Base-by-base conservation (phyloP, 1,284 basidiomycete species). In the Earliella scabrosa region DNA sequence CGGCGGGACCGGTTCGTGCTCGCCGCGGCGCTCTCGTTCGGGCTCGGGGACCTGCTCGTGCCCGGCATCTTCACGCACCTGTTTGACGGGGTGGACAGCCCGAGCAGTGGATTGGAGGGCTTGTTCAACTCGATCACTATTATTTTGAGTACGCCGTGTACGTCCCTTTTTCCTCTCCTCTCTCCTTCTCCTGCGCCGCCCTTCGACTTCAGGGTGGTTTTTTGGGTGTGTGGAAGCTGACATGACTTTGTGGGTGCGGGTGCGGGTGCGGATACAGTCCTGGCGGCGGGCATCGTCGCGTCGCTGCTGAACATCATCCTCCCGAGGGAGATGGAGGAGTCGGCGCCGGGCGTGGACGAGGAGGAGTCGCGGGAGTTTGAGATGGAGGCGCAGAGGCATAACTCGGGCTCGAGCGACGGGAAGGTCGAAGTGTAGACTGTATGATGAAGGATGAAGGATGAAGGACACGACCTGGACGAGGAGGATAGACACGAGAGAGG, bases 1-100 rank as follows among this genome's bases (percentile, higher is more conserved):
- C 78, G 92, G 1, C 77, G 90, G n/a, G 87, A 90, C 56, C 77
- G 92, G 20, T 93, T 95, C 73, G 78, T 94, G 24, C 79, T 88
- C 24, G 82, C 84, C 8, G 86, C 86, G 0, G 86, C 87, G 4
- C 66, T 92, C 35, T 80, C 82, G 0, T 85, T 93, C 59, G 90
- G 92, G 2, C 52, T 93, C 21, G 90, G 87, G 0, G 82, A 90
- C 66, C 66, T 88, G 2, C 73, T 88, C 53, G 77, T 79, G 50
- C 83, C 81, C 40, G 75, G 67, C 50, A 77, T 87, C 24, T 89
- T 88, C 67, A 81, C 76, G 9, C 78, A 87, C 64, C 70, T 90
- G 24, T 92, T 92, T 58, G 87, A 88, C 40, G 75, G 81, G 7
- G 85, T 90, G 0, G 63, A 71, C 0, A 74, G 77, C 48, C 76